Percentiles rank a stretch among this genome's conserved stretches.
Evolutionary conservation across 106 monocot genomes (phyloP).

Genomic region (Alisma plantagoaquatica): DNA sequence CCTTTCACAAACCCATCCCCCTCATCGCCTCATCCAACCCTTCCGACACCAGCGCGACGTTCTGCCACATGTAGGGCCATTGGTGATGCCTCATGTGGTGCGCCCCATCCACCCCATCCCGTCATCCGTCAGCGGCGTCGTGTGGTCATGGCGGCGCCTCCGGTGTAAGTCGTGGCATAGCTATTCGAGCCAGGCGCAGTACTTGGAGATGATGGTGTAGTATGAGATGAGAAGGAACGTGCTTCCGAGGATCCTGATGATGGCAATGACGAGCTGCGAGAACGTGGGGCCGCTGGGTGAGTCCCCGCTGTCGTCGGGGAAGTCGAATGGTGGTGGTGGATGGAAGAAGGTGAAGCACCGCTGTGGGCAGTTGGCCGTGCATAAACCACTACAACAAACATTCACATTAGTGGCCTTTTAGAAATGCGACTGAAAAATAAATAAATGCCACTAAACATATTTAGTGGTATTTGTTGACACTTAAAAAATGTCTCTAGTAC

Average conservation of each 20-base stretch:
- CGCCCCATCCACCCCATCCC: too few species aligned
- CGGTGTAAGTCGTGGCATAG: conserved; percentile 11
- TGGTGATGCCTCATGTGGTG: neutral
- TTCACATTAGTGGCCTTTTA: conserved; percentile 24
- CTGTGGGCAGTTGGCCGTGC: conserved; percentile 73
- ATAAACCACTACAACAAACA: conserved; percentile 77
- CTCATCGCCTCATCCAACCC: conserved; percentile 50
- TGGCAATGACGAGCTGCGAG: conserved; percentile 79
- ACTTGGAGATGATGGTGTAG: conserved; percentile 66
- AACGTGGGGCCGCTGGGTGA: conserved; percentile 24
- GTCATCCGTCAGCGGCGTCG: too few species aligned
- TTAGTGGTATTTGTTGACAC: too few species aligned
- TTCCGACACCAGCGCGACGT: conserved; percentile 7
- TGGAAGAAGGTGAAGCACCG: conserved; percentile 76
- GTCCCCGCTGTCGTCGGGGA: conserved; percentile 14
- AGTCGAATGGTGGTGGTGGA: conserved; percentile 27
- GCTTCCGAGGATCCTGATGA: conserved; percentile 77
- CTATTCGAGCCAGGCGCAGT: conserved; percentile 35
- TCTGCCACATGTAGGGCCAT: conserved; percentile 35
- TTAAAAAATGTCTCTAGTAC: too few species aligned
- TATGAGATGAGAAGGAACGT: conserved; percentile 62
- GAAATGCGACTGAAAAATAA: too few species aligned
- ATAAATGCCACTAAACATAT: too few species aligned
- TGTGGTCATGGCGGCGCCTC: neutral
- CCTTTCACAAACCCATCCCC: conserved; percentile 39